phyloP scores from a whole-genome alignment of 306 rosid genomes.

The Gastrolobium villosum region DNA sequence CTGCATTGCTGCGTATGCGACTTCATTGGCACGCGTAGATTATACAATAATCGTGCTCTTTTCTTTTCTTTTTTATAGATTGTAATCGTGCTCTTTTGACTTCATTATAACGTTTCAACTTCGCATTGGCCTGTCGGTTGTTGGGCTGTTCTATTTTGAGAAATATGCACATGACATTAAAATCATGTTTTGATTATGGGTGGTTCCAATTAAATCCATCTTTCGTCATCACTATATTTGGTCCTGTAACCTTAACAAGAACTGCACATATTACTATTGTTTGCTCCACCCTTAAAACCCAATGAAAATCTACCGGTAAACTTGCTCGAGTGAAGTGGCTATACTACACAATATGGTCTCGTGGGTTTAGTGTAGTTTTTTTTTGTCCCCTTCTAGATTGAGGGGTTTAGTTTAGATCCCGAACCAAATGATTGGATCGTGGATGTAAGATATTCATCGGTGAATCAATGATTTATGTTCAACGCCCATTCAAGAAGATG shows the following conservation, averaged over 20 bases:
- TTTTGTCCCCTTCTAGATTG: too few relatives aligned
- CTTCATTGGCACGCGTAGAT: slow-evolving; percentile 30
- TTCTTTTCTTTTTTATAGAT: neutral
- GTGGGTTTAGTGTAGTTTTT: too few relatives aligned
- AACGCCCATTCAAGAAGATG: too few relatives aligned
- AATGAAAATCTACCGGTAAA: neutral
- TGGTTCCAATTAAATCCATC: slow-evolving; percentile 10
- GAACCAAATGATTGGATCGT: too few relatives aligned
- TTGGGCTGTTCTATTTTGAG: neutral
- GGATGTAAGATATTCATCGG: too few relatives aligned
- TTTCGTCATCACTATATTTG: slow-evolving; percentile 7
- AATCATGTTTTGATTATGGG: neutral
- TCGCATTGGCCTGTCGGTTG: neutral
- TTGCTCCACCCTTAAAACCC: neutral
- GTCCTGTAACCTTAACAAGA: neutral
- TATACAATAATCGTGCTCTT: neutral
- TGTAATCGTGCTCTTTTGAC: neutral
- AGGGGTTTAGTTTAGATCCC: too few relatives aligned
- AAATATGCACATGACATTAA: neutral
- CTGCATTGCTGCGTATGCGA: neutral
- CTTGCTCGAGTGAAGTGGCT: neutral
- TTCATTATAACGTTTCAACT: neutral
- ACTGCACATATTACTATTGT: neutral
- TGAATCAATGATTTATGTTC: too few relatives aligned
- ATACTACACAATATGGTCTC: too few relatives aligned